phyloP scores from a whole-genome alignment of 768 basidiomycete genomes.

The Pisolithus orientalis region DNA sequence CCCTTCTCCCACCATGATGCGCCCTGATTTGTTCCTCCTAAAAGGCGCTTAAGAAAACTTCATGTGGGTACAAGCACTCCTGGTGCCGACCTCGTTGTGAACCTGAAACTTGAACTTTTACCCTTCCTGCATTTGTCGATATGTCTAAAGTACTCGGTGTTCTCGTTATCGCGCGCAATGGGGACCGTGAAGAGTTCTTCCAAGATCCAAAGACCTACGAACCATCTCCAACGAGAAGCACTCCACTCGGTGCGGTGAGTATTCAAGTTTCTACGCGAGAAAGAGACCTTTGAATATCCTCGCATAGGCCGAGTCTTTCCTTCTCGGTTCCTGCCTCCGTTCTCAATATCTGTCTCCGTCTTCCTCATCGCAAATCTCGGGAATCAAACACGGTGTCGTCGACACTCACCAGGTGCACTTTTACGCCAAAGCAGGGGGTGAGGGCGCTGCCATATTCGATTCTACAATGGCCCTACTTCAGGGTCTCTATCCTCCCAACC shows the following conservation, averaged over 20 bases:
- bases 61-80: neutral
- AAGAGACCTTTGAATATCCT: neutral
- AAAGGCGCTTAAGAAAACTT: neutral
- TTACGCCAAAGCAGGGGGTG: constrained; percentile 68
- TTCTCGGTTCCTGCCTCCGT: constrained; percentile 52
- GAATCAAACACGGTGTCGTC: constrained; percentile 56
- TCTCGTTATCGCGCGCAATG: constrained; percentile 65
- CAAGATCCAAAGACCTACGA: constrained; percentile 63
- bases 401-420: constrained; percentile 63
- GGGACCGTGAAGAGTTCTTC: constrained; percentile 57
- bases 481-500: constrained; percentile 8
- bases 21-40: neutral
- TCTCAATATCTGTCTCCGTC: constrained; percentile 52
- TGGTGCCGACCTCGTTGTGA: no score
- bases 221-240: constrained; percentile 50
- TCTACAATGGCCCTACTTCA: constrained; percentile 9
- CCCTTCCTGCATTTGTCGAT: constrained; percentile 48
- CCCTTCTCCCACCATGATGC: neutral
- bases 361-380: constrained; percentile 56
- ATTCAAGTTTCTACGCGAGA: neutral
- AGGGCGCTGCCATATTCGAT: constrained; percentile 33
- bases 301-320: constrained; percentile 51
- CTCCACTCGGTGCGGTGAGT: constrained; percentile 60
- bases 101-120: constrained; percentile 40
- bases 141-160: constrained; percentile 65